phyloP scores from a whole-genome alignment of 2,329 filamentous ascomycete species.

The Aspergillus japonicus region DNA sequence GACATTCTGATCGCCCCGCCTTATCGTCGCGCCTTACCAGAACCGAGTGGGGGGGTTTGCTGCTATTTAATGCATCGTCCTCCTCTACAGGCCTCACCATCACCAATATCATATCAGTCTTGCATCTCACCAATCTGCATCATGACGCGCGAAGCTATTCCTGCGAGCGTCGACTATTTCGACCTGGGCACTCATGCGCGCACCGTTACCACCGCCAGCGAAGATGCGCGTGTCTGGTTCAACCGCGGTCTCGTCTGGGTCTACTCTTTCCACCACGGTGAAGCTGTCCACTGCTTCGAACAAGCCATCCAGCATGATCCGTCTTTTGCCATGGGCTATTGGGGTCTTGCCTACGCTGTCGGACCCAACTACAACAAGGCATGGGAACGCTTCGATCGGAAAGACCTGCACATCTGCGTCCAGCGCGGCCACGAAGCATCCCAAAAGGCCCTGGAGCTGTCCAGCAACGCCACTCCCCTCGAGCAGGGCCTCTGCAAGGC shows the following conservation, averaged over 20 bases:
- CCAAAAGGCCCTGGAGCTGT: slow-evolving; percentile 43
- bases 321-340: slow-evolving; percentile 48
- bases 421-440: slow-evolving; percentile 47
- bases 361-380: slow-evolving; percentile 56
- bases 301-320: slow-evolving; percentile 44
- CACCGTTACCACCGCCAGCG: slow-evolving; percentile 53
- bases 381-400: slow-evolving; percentile 49
- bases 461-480: slow-evolving; percentile 42
- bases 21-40: too few relatives aligned
- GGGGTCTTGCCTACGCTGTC: slow-evolving; percentile 51
- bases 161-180: slow-evolving; percentile 36
- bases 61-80: too few relatives aligned
- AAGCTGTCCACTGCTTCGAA: slow-evolving; percentile 56
- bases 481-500: slow-evolving; percentile 65
- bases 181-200: slow-evolving; percentile 61
- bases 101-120: too few relatives aligned
- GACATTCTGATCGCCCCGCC: too few relatives aligned
- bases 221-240: slow-evolving; percentile 65
- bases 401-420: slow-evolving; percentile 45
- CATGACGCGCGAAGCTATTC: slow-evolving; percentile 9
- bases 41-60: too few relatives aligned
- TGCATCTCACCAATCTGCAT: not conserved
- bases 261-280: slow-evolving; percentile 75
- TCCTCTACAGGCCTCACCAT: too few relatives aligned
- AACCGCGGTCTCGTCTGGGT: slow-evolving; percentile 70